Evolutionary conservation across 306 rosid species (phyloP), one percentile per base, ranked within the genome.

Genomic region (Casuarina glauca): DNA sequence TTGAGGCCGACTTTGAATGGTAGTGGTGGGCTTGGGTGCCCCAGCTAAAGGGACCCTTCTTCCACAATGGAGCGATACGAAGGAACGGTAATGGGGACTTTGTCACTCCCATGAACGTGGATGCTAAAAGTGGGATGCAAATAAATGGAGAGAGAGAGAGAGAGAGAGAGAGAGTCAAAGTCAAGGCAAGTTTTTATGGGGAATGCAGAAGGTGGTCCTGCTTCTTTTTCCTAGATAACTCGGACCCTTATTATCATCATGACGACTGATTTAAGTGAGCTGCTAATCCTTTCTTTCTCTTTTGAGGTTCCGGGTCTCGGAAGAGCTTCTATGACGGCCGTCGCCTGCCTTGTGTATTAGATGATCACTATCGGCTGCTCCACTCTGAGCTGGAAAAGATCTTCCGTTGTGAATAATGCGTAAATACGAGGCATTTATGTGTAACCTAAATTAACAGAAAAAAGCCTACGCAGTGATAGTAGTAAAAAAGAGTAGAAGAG

Each of bases 101-200:
- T 74, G 73, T 79, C 86, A 72, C 78, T 87, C 87, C 82, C 89
- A 80, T 87, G 91, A 79, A 84, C 86, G 87, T 83, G 89, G 84
- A 80, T 83, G 66, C 73, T 73, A 75, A 81, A 69, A 81, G 79
- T 61, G 79, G 53, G 38, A 60, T 15, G 60, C 79, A 73, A 84
- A 80, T 79, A 82, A 85, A 78, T 75, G 79, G 20, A 51, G 82
- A 74, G 80, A 86, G 76, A 79, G 76, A 70, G 32, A 79, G 76
- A 70, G 32, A 61, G 10, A 54, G 11, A 19, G 10, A 26, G 64
- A 12, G 20, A 50, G 44, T 41, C 13, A 11, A 43, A 13, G 69
- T 86, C 58, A 80, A 72, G 15, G 46, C 46, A 12, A 52, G 67
- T 70, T 63, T 71, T 60, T 43, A 74, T 72, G 82, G 64, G 41